These are phyloP conservation scores for Cyclostephanos invisitatus DNA, from an alignment of 108 stramenopile genomes.

Conservation along the genomic window DNA sequence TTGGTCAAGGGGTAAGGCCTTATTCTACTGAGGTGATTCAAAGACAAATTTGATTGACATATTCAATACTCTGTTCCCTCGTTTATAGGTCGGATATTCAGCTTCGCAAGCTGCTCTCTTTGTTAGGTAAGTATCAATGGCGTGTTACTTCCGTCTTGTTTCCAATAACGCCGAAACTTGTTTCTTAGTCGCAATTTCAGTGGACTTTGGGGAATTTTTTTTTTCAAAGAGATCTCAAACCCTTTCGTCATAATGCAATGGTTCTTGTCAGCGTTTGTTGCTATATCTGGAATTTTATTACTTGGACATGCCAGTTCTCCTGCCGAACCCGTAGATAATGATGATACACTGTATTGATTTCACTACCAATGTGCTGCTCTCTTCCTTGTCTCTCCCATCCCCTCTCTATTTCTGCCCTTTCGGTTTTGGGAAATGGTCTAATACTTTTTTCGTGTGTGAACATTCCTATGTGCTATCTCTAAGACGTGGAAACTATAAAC, in stretches of 20 bases:
- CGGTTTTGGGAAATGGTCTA: too few relatives aligned
- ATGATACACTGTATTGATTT: background rate
- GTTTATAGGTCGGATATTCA: conserved; percentile 64
- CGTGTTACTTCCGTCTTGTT: background rate
- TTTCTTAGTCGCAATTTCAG: conserved; percentile 9
- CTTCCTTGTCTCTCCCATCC: too few relatives aligned
- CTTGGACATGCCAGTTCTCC: conserved; percentile 61
- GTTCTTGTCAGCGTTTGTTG: conserved; percentile 69
- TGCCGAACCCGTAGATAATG: conserved; percentile 13
- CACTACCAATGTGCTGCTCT: too few relatives aligned
- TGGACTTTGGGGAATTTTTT: conserved; percentile 85
- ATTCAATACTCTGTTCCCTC: background rate
- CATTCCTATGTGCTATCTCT: too few relatives aligned
- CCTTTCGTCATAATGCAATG: conserved; percentile 55
- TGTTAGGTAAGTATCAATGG: conserved; percentile 14
- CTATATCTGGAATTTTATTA: conserved; percentile 68
- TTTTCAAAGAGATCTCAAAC: conserved; percentile 68
- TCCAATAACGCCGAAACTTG: too few relatives aligned
- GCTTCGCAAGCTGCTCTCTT: conserved; percentile 42
- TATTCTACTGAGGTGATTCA: background rate
- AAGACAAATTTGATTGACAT: background rate
- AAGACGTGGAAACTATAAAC: too few relatives aligned
- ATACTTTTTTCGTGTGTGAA: too few relatives aligned
- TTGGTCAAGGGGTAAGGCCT: conserved; percentile 66
- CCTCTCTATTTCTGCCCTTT: too few relatives aligned